A percentile compares a stretch with the other conserved stretches of the same genome.
Conservation (phyloP, 257 asterid genomes). For the Solanum habrochaites region DNA sequence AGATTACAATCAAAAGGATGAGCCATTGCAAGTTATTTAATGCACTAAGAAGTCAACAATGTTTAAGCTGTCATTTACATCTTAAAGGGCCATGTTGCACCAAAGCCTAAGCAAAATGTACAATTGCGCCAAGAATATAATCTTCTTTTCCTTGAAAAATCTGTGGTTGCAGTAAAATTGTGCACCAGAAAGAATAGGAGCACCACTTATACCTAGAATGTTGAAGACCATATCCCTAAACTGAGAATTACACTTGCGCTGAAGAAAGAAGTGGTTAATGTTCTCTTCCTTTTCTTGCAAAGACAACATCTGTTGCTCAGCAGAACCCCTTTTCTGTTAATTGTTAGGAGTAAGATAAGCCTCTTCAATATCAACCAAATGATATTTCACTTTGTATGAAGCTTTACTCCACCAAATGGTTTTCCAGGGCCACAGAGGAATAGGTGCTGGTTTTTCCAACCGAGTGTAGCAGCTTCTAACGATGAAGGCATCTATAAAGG, state of each 20-base stretch:
- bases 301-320: background rate
- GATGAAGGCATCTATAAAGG: background rate
- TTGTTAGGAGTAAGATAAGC: background rate
- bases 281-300: background rate
- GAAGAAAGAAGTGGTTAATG: background rate
- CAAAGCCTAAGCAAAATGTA: background rate
- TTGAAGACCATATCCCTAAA: background rate
- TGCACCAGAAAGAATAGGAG: background rate
- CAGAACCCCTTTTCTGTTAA: background rate
- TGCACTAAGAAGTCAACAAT: background rate
- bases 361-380: background rate
- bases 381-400: background rate
- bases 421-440: background rate
- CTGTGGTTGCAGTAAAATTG: background rate
- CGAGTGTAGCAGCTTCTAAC: background rate
- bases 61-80: background rate
- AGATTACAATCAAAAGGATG: background rate
- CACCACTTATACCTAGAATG: background rate
- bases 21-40: background rate
- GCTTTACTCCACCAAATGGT: background rate
- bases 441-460: background rate
- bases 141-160: background rate
- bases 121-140: background rate
- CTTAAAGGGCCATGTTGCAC: background rate
- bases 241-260: background rate